A percentile compares a stretch with the other conserved stretches of the same genome.
Evolutionary conservation across 1,284 basidiomycete genomes (phyloP).

Genomic region (Phylloporus gajari): DNA sequence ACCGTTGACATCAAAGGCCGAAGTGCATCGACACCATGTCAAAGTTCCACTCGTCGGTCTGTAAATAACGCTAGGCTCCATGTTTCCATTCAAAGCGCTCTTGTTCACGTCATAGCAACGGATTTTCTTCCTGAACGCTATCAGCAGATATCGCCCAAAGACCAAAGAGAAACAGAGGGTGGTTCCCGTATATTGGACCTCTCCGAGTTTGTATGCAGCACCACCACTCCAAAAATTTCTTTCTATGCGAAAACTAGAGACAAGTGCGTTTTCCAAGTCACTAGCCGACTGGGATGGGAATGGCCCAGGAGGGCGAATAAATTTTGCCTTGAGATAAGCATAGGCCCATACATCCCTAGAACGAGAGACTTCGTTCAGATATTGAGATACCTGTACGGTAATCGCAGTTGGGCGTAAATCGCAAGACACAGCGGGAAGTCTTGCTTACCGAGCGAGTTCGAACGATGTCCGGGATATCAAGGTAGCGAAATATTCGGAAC

Average conservation of each 20-base stretch:
- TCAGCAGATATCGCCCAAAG: conserved; percentile 28
- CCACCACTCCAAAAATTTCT: conserved; percentile 10
- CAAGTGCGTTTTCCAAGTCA: conserved; percentile 23
- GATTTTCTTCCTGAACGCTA: conserved; percentile 27
- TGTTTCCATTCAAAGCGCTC: conserved; percentile 13
- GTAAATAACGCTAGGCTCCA: conserved; percentile 23
- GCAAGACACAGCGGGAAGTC: background rate
- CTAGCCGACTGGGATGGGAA: conserved; percentile 26
- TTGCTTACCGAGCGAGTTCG: conserved; percentile 25
- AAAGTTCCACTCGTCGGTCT: conserved; percentile 12
- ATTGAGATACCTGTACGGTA: conserved; percentile 33
- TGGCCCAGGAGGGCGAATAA: conserved; percentile 33
- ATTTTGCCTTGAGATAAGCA: conserved; percentile 24
- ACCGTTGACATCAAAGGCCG: conserved; percentile 29
- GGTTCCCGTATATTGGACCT: conserved; percentile 26
- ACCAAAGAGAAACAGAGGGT: conserved; percentile 11
- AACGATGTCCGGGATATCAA: background rate
- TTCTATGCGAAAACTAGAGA: conserved; percentile 17
- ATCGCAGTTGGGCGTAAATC: background rate
- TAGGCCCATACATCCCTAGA: conserved; percentile 24
- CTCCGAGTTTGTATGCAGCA: conserved; percentile 4
- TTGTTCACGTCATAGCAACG: conserved; percentile 30
- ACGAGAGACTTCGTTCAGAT: conserved; percentile 13
- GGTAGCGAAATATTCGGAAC: background rate
- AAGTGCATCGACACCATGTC: conserved; percentile 23